Conservation (phyloP, 768 basidiomycete species). For the Mycena sanguinolenta region DNA sequence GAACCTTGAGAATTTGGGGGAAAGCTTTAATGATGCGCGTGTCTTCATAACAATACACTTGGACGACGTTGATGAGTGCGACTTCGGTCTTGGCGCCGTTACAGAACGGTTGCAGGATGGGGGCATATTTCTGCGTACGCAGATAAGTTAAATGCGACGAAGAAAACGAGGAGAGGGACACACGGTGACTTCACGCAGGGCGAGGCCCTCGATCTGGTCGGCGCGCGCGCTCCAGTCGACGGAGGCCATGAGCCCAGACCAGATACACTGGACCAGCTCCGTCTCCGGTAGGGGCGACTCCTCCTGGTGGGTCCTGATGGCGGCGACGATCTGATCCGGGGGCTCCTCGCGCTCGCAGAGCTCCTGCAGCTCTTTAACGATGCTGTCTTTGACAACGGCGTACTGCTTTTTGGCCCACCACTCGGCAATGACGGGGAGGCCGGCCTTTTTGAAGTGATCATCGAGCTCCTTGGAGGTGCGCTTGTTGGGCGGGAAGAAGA, state of each 20-base stretch:
- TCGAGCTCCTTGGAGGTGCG: slow-evolving; percentile 82
- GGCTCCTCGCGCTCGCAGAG: slow-evolving; percentile 79
- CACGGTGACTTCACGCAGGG: slow-evolving; percentile 90
- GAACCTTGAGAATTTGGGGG: slow-evolving; percentile 93
- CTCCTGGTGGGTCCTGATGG: slow-evolving; percentile 79
- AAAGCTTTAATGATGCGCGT: slow-evolving; percentile 96
- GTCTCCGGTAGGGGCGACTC: slow-evolving; percentile 87
- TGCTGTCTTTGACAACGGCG: slow-evolving; percentile 82
- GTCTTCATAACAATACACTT: slow-evolving; percentile 97
- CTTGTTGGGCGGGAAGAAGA: slow-evolving; percentile 90
- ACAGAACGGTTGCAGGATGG: slow-evolving; percentile 92
- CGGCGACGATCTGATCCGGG: slow-evolving; percentile 80
- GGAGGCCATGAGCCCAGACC: slow-evolving; percentile 90
- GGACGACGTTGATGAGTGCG: slow-evolving; percentile 93
- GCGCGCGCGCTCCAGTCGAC: slow-evolving; percentile 92
- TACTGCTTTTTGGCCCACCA: slow-evolving; percentile 96
- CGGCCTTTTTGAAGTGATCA: slow-evolving; percentile 87
- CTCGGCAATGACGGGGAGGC: slow-evolving; percentile 84
- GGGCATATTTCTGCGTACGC: slow-evolving; percentile 76
- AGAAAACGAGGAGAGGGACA: slow-evolving; percentile 46
- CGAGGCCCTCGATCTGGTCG: slow-evolving; percentile 92
- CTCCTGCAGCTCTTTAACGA: slow-evolving; percentile 77
- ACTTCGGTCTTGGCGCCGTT: slow-evolving; percentile 91
- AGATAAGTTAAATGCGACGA: background rate
- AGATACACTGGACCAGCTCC: slow-evolving; percentile 90